Conservation (phyloP, 345 rosid species). For the Eucalyptus polybractea region DNA sequence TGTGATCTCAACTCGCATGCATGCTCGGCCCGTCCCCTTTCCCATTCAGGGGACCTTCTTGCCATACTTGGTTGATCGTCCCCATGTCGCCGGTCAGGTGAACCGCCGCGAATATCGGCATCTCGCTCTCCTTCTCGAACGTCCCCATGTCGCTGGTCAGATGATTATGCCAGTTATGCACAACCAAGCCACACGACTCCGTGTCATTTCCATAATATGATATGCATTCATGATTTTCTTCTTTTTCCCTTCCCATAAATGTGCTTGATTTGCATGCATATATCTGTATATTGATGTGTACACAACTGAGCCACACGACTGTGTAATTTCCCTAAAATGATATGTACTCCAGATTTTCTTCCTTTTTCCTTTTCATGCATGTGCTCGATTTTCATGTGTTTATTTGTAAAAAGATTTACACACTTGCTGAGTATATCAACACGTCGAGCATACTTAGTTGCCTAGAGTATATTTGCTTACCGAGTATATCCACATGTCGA, state of each 20-base stretch:
- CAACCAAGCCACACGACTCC: background rate
- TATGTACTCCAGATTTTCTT: background rate
- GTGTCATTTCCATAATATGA: background rate
- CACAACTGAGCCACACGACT: background rate
- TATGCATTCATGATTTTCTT: background rate
- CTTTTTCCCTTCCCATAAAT: background rate
- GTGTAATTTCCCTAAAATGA: background rate
- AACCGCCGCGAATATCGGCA: constrained; percentile 35
- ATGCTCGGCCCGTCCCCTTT: rapidly evolving
- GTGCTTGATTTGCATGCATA: too few species aligned
- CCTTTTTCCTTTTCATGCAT: background rate
- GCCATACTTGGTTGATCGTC: constrained; percentile 51
- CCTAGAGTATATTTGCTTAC: background rate
- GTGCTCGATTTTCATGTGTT: background rate
- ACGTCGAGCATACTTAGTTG: too few species aligned
- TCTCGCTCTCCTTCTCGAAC: background rate
- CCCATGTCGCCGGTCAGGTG: constrained; percentile 8
- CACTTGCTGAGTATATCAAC: background rate
- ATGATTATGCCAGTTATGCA: too few species aligned
- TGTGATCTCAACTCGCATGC: constrained; percentile 14
- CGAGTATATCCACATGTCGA: background rate
- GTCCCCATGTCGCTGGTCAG: background rate
- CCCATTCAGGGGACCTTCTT: constrained; percentile 26
- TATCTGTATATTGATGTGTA: too few species aligned
- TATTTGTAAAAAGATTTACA: background rate